Percentiles rank a stretch among this genome's conserved stretches.
These are phyloP conservation scores for Kwoniella europaea DNA, from an alignment of 768 basidiomycete species.

Conservation along the genomic window DNA sequence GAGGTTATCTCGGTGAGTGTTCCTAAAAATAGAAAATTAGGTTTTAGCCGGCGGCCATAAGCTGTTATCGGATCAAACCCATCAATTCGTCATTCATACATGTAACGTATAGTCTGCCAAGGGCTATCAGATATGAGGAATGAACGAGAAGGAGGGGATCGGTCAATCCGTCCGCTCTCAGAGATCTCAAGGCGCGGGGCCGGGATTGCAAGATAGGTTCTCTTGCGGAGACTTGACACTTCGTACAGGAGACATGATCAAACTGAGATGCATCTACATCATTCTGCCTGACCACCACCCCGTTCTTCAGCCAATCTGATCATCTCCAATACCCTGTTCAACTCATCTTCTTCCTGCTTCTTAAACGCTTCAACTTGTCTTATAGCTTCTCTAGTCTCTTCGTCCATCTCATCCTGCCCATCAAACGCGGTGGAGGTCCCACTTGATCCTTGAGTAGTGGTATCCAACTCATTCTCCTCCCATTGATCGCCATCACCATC, in stretches of 20 bases:
- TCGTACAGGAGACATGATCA: too few species aligned
- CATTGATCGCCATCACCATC: background rate
- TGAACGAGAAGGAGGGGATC: too few species aligned
- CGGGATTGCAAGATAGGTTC: too few species aligned
- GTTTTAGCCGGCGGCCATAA: background rate
- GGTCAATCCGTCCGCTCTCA: too few species aligned
- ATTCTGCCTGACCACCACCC: conserved; percentile 1
- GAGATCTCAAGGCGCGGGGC: too few species aligned
- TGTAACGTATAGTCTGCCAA: background rate
- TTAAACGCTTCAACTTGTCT: conserved; percentile 37
- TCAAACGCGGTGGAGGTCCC: background rate
- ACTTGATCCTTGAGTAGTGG: background rate
- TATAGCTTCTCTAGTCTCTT: conserved; percentile 31
- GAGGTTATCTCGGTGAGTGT: background rate
- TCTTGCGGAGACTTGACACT: too few species aligned
- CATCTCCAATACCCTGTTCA: conserved; percentile 42
- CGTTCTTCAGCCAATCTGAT: conserved; percentile 40
- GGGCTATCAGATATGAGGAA: too few species aligned
- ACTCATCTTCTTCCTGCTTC: conserved; percentile 39
- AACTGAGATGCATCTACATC: too few species aligned
- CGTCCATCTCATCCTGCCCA: conserved; percentile 20
- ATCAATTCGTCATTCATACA: background rate
- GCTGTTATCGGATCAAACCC: background rate
- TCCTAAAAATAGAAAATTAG: conserved; percentile 1
- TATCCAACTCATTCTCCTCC: conserved; percentile 18